Percentiles rank a stretch among this genome's conserved stretches.
Conservation (phyloP, 257 asterid genomes). For the Orobanche coerulescens region DNA sequence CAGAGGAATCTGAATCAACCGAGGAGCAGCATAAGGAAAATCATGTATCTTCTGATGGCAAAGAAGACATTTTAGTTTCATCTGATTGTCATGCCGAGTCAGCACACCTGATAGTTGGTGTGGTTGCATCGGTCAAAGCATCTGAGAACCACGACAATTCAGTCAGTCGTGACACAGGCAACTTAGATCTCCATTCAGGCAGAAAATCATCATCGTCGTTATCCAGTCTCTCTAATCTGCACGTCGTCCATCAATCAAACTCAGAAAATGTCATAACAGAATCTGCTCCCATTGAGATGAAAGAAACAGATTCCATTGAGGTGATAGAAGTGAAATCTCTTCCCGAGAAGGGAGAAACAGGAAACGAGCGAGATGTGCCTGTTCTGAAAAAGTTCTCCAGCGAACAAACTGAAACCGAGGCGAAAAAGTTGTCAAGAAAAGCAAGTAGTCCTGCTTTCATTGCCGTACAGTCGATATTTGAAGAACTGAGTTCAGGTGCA, state of each 20-base stretch:
- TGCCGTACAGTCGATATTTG: slow-evolving; percentile 85
- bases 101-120: slow-evolving; percentile 18
- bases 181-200: slow-evolving; percentile 17
- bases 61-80: slow-evolving; percentile 23
- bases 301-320: slow-evolving; percentile 26
- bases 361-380: slow-evolving; percentile 16
- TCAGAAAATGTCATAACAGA: slow-evolving; percentile 22
- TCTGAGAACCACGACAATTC: slow-evolving; percentile 18
- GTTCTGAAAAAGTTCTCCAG: slow-evolving; percentile 15
- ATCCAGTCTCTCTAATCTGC: slow-evolving; percentile 23
- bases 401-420: slow-evolving; percentile 48
- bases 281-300: slow-evolving; percentile 28
- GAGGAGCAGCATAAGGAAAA: slow-evolving; percentile 22
- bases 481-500: slow-evolving; percentile 52
- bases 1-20: slow-evolving; percentile 24
- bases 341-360: slow-evolving; percentile 28
- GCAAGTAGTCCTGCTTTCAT: slow-evolving; percentile 77
- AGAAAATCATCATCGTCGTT: slow-evolving; percentile 21
- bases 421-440: slow-evolving; percentile 36
- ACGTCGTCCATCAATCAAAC: slow-evolving; percentile 26
- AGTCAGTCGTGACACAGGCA: slow-evolving; percentile 16
- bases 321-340: slow-evolving; percentile 29
- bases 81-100: slow-evolving; percentile 24
- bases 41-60: slow-evolving; percentile 21
- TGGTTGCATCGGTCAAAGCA: slow-evolving; percentile 18